Evolutionary conservation across 2,329 filamentous ascomycete species (phyloP).

Genomic region (Tricladium varicosporioides): DNA sequence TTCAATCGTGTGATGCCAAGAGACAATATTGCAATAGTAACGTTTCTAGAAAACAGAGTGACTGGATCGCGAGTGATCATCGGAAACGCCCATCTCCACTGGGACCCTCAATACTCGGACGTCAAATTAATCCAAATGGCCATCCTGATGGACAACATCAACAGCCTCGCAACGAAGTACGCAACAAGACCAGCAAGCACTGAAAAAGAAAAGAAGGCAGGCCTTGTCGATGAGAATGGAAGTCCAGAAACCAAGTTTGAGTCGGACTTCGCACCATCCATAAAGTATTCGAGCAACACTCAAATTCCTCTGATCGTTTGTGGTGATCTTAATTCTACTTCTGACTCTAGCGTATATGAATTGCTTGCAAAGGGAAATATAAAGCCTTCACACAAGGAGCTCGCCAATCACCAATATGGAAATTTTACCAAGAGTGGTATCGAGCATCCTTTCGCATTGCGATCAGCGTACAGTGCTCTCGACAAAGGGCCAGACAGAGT

Average conservation of each 20-base stretch:
- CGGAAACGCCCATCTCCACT: conserved; percentile 91
- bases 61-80: conserved; percentile 92
- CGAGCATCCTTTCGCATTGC: conserved; percentile 89
- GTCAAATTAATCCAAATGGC: conserved; percentile 97
- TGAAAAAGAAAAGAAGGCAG: conserved; percentile 59
- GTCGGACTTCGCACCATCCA: conserved; percentile 72
- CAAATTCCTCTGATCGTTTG: conserved; percentile 90
- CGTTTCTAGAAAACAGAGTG: conserved; percentile 86
- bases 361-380: conserved; percentile 80
- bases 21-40: conserved; percentile 91
- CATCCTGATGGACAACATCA: conserved; percentile 89
- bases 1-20: conserved; percentile 99
- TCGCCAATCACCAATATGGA: conserved; percentile 81
- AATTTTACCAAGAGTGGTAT: conserved; percentile 92
- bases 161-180: conserved; percentile 82
- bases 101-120: conserved; percentile 87
- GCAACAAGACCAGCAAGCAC: conserved; percentile 75
- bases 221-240: conserved; percentile 39
- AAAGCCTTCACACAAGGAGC: conserved; percentile 73
- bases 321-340: conserved; percentile 92
- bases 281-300: conserved; percentile 80
- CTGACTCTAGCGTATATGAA: conserved; percentile 87
- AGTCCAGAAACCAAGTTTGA: conserved; percentile 51
- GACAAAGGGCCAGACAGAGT: conserved; percentile 81
- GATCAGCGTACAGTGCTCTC: conserved; percentile 83